Evolutionary conservation across 345 rosid genomes (phyloP), one percentile per base, ranked within the genome.

Genomic region (Gossypium bickii): DNA sequence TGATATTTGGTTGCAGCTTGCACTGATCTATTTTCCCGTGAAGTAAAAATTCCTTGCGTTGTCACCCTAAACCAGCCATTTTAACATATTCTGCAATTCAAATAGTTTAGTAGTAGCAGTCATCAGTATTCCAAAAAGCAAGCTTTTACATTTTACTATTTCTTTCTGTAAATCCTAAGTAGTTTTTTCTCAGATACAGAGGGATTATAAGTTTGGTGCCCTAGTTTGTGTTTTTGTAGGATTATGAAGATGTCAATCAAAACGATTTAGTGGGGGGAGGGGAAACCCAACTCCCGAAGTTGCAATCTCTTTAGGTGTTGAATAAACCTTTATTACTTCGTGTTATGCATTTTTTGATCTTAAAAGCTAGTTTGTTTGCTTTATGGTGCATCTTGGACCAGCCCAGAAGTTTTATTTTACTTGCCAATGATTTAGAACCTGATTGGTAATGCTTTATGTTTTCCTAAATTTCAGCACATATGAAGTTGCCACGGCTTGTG

Each of bases 401-500:
- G 49, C 27, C 47, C 11, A 51, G 8, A 68, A 67, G 53, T n/a
- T 17, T 9, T 20, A 13, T 38, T 53, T 25, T 8, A 61, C 52
- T 45, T 15, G 6, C 11, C 75, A 51, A 49, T 48, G 18, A 47
- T 56, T 43, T 74, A 38, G 43, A 59, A 12, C 20, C 61, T 25
- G 49, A 38, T 61, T 18, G 10, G 34, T 76, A 59, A 57, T 82
- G 67, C 22, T 57, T 60, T 70, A 29, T 67, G 45, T 68, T 82
- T 78, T 73, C 53, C 60, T 52, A 49, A 15, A 29, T 81, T 74
- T 82, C 91, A 94, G 98, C 89, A 92, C 97, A 61, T 94, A 91
- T 75, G 98, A 94, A 87, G 98, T 94, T 49, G 98, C 98, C 64
- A 94, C 98, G 24, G 98, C 98, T 43, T 94, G 98, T 87, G 98